Evolutionary conservation across 2,329 filamentous ascomycete species (phyloP), one percentile per base, ranked within the genome.

Genomic region (Knoxdaviesia proteae): DNA sequence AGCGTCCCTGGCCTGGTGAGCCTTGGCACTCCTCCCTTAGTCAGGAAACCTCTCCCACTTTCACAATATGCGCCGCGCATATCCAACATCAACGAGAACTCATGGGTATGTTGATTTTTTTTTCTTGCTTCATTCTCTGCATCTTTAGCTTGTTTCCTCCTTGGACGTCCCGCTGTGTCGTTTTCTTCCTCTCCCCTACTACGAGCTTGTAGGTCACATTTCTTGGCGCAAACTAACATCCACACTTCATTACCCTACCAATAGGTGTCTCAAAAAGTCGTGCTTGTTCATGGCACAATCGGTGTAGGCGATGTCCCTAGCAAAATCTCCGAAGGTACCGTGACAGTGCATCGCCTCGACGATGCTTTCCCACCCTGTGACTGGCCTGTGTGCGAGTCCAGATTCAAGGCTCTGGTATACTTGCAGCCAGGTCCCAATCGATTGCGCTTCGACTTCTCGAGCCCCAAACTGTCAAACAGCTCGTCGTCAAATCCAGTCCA

Each of bases 381-480:
- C 50, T 96, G 88, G 87, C 88, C 87, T 1, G 88, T 94, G 7
- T 79, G 69, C 55, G 79, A 84, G 48, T 92, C 83, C 3, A 77
- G 87, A 57, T 96, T 94, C 68, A 96, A 96, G 61, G 80, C 80
- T 5, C 66, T 96, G 32, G 70, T 94, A 7, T 84, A 94, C 58
- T 71, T 98, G n/a, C 75, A 81, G 48, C 87, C 90, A 5, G 90
- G 90, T 1, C 82, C 84, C 43, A 98, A 98, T 59, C 77, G 74
- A 50, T 61, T 96, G 32, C 80, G 84, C 30, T 79, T 96, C 50
- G 88, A 94, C 55, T 96, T 94, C 55, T 70, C 70, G 39, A 90
- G 81, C 33, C 80, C 83, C 4, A 92, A 90, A 57, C 65, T 90
- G 32, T 75, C 79, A 20, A 74, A 80, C 45, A 74, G 69, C 56